phyloP scores from a whole-genome alignment of 352 stramenopile genomes.

The Discostella stelligera region DNA sequence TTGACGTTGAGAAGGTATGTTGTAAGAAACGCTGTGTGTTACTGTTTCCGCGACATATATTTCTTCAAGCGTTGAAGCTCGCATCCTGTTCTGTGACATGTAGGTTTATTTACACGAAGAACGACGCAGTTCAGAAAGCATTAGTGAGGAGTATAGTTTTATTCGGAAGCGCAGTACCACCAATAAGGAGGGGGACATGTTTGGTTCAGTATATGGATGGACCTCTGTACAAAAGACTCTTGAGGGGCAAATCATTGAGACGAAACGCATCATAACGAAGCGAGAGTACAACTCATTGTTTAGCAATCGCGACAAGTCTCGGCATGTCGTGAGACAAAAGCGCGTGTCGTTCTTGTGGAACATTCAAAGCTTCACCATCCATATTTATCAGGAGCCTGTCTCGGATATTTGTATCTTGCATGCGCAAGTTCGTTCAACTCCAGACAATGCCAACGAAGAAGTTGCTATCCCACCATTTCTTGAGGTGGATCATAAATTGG shows the following conservation, averaged over 20 bases:
- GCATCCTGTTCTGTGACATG: neutral
- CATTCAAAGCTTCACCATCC: slow-evolving; percentile 69
- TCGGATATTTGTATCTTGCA: slow-evolving; percentile 73
- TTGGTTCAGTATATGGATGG: slow-evolving; percentile 61
- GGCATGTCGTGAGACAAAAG: slow-evolving; percentile 73
- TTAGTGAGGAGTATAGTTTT: slow-evolving; percentile 69
- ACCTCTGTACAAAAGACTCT: slow-evolving; percentile 61
- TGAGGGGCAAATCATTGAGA: slow-evolving; percentile 71
- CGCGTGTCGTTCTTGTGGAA: slow-evolving; percentile 79
- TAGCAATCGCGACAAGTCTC: slow-evolving; percentile 56
- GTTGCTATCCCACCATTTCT: slow-evolving; percentile 68
- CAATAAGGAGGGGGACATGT: slow-evolving; percentile 40
- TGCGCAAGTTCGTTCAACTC: slow-evolving; percentile 59
- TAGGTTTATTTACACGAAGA: slow-evolving; percentile 57
- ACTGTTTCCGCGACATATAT: slow-evolving; percentile 6
- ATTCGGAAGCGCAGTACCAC: slow-evolving; percentile 71
- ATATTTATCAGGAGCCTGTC: slow-evolving; percentile 66
- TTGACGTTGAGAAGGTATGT: slow-evolving; percentile 75
- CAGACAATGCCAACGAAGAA: slow-evolving; percentile 14
- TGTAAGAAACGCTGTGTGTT: neutral
- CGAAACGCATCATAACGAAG: slow-evolving; percentile 76
- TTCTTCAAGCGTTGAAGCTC: neutral
- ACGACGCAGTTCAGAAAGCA: slow-evolving; percentile 40
- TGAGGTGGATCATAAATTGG: slow-evolving; percentile 50
- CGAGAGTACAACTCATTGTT: slow-evolving; percentile 71